Percentiles rank a stretch among this genome's conserved stretches.
These are phyloP conservation scores for Cyphellophora europaea DNA, from an alignment of 2,329 filamentous ascomycete genomes.

Conservation along the genomic window DNA sequence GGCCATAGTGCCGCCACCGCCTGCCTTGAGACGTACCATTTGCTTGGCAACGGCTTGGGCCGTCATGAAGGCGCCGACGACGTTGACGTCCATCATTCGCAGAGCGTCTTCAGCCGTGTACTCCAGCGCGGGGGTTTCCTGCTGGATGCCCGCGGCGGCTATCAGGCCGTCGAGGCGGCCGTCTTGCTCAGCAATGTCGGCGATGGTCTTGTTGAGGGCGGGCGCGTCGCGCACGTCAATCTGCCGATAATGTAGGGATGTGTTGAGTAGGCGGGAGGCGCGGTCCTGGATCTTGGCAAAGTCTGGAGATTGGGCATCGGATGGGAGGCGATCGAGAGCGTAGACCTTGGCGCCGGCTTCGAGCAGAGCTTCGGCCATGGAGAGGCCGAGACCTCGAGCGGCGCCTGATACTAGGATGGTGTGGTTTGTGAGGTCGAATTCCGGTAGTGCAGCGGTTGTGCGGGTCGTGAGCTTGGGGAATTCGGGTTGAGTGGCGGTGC, in stretches of 20 bases:
- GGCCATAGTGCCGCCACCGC: slow-evolving; percentile 49
- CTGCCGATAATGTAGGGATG: slow-evolving; percentile 62
- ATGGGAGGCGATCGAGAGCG: slow-evolving; percentile 31
- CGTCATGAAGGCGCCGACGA: slow-evolving; percentile 55
- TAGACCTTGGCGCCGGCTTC: slow-evolving; percentile 61
- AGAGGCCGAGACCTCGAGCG: slow-evolving; percentile 62
- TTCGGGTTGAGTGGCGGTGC: too few relatives aligned
- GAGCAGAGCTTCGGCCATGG: slow-evolving; percentile 62
- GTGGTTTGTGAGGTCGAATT: slow-evolving; percentile 66
- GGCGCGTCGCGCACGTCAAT: slow-evolving; percentile 70
- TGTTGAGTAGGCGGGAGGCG: slow-evolving; percentile 55
- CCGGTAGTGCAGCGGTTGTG: too few relatives aligned
- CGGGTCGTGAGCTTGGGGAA: too few relatives aligned
- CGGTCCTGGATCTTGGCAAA: slow-evolving; percentile 58
- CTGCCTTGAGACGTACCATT: slow-evolving; percentile 46
- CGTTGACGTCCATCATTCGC: slow-evolving; percentile 53
- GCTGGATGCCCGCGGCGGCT: slow-evolving; percentile 62
- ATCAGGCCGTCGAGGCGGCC: slow-evolving; percentile 73
- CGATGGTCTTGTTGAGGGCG: slow-evolving; percentile 57
- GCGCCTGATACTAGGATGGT: slow-evolving; percentile 64
- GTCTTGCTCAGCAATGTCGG: slow-evolving; percentile 58
- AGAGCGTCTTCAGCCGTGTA: slow-evolving; percentile 57
- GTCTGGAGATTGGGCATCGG: slow-evolving; percentile 34
- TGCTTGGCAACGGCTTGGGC: slow-evolving; percentile 53
- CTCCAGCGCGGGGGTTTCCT: slow-evolving; percentile 74